These are phyloP conservation scores for Ramularia endophylla DNA, from an alignment of 2,329 filamentous ascomycete species.

Conservation along the genomic window DNA sequence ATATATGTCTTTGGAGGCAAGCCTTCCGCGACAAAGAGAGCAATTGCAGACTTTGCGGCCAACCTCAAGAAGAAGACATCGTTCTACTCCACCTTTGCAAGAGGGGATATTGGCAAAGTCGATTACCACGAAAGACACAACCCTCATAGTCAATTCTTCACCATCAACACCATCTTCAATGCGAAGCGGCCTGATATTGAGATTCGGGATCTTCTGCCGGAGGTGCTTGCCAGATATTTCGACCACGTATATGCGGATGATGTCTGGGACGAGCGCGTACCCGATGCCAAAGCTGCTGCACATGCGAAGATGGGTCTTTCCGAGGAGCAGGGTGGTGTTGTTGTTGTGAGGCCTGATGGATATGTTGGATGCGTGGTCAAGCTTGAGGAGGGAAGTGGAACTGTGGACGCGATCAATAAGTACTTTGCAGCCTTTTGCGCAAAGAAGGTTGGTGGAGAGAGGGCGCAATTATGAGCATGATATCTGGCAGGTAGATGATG, in stretches of 20 bases:
- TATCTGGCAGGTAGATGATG: too few relatives aligned
- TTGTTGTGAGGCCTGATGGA: constrained; percentile 80
- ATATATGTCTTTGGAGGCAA: constrained; percentile 80
- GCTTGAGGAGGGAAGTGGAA: constrained; percentile 69
- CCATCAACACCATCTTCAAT: constrained; percentile 70
- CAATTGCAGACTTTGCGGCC: constrained; percentile 64
- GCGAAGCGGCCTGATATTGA: constrained; percentile 63
- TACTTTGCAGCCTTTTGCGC: constrained; percentile 73
- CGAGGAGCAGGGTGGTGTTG: constrained; percentile 66
- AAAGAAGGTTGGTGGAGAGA: constrained; percentile 45
- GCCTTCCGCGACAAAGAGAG: constrained; percentile 52
- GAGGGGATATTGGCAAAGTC: constrained; percentile 56
- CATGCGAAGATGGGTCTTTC: constrained; percentile 84
- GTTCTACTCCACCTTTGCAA: constrained; percentile 64
- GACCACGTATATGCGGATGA: constrained; percentile 86
- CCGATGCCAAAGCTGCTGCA: constrained; percentile 64
- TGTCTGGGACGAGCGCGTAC: constrained; percentile 63
- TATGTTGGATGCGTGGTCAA: constrained; percentile 74
- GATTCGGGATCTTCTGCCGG: constrained; percentile 64
- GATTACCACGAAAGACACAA: constrained; percentile 76
- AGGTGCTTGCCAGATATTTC: constrained; percentile 65
- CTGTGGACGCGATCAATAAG: constrained; percentile 73
- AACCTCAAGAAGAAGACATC: constrained; percentile 60
- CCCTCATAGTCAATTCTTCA: constrained; percentile 78
- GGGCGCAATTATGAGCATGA: constrained; percentile 20